These are phyloP conservation scores for Phlyctochytrium bullatum DNA, from an alignment of 192 early-diverging fungal genomes.

Conservation along the genomic window DNA sequence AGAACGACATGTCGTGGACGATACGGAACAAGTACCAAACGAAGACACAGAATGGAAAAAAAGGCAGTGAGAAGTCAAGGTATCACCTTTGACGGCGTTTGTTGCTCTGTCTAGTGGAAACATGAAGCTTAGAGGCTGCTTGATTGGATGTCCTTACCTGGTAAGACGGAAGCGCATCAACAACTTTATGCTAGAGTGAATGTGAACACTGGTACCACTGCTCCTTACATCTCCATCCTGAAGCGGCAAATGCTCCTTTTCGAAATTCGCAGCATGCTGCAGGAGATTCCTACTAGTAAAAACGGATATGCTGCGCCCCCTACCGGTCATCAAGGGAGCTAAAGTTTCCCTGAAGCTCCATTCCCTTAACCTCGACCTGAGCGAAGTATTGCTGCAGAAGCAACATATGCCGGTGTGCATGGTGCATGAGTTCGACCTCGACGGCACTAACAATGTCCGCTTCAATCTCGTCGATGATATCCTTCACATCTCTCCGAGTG, in stretches of 20 bases:
- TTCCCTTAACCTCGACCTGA: constrained; percentile 1
- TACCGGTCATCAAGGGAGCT: constrained; percentile 17
- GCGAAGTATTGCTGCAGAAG: constrained; percentile 21
- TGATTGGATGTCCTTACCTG: too few species aligned
- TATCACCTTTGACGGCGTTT: too few species aligned
- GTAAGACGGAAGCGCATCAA: too few species aligned
- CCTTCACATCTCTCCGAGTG: constrained; percentile 15
- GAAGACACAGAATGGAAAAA: too few species aligned
- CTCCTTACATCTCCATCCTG: too few species aligned
- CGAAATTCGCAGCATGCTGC: constrained; percentile 6
- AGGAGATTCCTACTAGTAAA: constrained; percentile 2
- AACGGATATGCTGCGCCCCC: background rate
- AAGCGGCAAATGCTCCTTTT: background rate
- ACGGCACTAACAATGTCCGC: constrained; percentile 9
- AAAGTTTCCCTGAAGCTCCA: constrained; percentile 10
- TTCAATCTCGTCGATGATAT: constrained; percentile 12
- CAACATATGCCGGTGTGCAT: constrained; percentile 18
- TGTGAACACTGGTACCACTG: too few species aligned
- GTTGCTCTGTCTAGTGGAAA: too few species aligned
- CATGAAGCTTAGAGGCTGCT: too few species aligned
- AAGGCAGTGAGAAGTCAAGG: too few species aligned
- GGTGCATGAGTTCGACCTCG: constrained; percentile 18
- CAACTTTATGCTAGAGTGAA: too few species aligned
- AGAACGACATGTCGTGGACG: too few species aligned
- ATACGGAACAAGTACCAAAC: too few species aligned